Conservation (phyloP, 306 rosid species). For the Acacia melanoxylon region DNA sequence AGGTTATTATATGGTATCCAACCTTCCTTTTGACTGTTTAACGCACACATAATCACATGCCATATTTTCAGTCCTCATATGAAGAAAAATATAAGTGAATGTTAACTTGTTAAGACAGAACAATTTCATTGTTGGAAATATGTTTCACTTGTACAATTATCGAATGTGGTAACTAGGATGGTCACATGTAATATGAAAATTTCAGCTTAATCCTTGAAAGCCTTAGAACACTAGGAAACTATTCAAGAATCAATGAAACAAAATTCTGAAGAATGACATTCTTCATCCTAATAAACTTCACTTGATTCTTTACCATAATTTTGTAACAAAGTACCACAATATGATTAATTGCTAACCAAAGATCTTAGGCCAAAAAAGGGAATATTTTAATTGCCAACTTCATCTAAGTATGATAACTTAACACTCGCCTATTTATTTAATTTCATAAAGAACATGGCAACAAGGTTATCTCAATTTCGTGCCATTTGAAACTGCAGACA, state of each 20-base stretch:
- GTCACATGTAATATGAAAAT: not conserved
- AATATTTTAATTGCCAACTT: not conserved
- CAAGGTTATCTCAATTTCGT: conserved; percentile 10
- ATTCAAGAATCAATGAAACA: not conserved
- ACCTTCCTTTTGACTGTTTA: not conserved
- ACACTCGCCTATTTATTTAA: not conserved
- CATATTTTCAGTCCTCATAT: not conserved
- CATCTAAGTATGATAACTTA: not conserved
- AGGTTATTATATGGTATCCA: not conserved
- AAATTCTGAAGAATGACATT: not conserved
- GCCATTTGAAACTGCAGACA: conserved; percentile 47
- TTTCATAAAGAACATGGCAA: conserved; percentile 7
- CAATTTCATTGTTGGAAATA: not conserved
- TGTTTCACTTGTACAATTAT: not conserved
- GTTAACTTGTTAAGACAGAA: not conserved
- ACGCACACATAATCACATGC: not conserved
- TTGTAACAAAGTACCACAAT: not conserved
- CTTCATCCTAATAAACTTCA: not conserved
- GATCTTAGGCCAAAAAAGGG: not conserved
- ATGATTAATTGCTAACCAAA: not conserved
- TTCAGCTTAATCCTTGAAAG: not conserved
- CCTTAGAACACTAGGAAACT: not conserved
- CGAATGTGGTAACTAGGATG: not conserved
- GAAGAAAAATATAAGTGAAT: not conserved
- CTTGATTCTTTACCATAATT: not conserved